Percentiles rank a stretch among this genome's conserved stretches.
Evolutionary conservation across 1,284 basidiomycete genomes (phyloP).

Genomic region (Cronartium ribicola): DNA sequence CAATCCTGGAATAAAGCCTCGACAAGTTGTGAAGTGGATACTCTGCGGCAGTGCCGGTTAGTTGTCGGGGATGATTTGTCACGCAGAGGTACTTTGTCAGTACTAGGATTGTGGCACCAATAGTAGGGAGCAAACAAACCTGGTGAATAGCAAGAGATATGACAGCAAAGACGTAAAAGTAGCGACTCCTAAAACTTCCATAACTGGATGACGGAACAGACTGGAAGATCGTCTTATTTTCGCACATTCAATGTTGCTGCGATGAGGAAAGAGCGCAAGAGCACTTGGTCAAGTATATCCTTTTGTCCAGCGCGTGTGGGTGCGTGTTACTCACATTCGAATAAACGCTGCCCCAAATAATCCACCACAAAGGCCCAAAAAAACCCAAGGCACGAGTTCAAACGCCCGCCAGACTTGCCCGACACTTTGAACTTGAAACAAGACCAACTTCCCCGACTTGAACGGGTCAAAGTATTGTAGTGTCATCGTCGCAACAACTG

Average conservation of each 20-base stretch:
- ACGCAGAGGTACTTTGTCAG: too few species aligned
- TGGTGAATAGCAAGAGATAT: slow-evolving; percentile 61
- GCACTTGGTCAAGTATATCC: neutral
- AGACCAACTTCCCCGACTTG: slow-evolving; percentile 66
- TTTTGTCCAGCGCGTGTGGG: neutral
- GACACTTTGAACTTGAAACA: slow-evolving; percentile 57
- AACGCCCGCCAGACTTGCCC: slow-evolving; percentile 61
- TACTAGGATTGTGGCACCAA: too few species aligned
- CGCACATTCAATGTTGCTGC: slow-evolving; percentile 60
- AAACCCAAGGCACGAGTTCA: slow-evolving; percentile 58
- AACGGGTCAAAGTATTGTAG: slow-evolving; percentile 70
- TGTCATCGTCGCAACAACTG: slow-evolving; percentile 65
- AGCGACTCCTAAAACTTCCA: slow-evolving; percentile 63
- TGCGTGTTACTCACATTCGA: slow-evolving; percentile 16
- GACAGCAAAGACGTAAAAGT: slow-evolving; percentile 65
- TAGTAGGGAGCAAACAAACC: too few species aligned
- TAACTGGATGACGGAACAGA: slow-evolving; percentile 61
- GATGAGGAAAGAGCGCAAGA: neutral
- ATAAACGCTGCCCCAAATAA: slow-evolving; percentile 37
- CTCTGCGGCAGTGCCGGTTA: too few species aligned
- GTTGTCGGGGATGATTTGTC: too few species aligned
- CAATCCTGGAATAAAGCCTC: slow-evolving; percentile 70
- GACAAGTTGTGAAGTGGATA: slow-evolving; percentile 66
- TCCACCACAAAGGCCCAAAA: slow-evolving; percentile 33
- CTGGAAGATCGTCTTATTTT: slow-evolving; percentile 61